Conservation (phyloP, 345 rosid genomes). For the Geranium brycei region DNA sequence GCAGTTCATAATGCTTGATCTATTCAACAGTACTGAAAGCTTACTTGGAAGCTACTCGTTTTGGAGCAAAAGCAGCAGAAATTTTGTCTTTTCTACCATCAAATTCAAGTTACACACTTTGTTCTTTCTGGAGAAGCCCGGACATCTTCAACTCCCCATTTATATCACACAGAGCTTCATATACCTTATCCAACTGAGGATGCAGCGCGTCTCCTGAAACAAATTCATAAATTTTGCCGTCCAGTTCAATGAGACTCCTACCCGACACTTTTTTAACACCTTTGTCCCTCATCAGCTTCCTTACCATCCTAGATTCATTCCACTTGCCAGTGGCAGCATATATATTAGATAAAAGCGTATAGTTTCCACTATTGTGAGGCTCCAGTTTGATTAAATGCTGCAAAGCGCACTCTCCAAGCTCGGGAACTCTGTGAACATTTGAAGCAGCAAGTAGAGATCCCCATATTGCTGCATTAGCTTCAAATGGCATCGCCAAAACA, state of each 20-base stretch:
- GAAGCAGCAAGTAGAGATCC: slow-evolving; percentile 73
- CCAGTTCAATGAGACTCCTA: slow-evolving; percentile 51
- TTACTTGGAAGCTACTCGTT: not conserved
- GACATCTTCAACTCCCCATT: slow-evolving; percentile 23
- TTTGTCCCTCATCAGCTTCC: slow-evolving; percentile 48
- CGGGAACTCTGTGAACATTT: slow-evolving; percentile 36
- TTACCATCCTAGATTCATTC: slow-evolving; percentile 42
- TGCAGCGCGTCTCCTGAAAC: slow-evolving; percentile 39
- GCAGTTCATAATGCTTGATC: not conserved
- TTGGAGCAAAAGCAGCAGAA: not conserved
- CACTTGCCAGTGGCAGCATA: slow-evolving; percentile 49
- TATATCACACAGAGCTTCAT: slow-evolving; percentile 25
- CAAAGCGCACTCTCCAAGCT: slow-evolving; percentile 50
- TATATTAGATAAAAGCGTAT: slow-evolving; percentile 44
- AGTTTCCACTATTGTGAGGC: slow-evolving; percentile 71
- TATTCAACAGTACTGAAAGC: not conserved
- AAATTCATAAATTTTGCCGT: slow-evolving; percentile 34
- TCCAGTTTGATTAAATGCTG: slow-evolving; percentile 42
- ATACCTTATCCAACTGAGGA: slow-evolving; percentile 26
- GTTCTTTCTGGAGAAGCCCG: slow-evolving; percentile 10
- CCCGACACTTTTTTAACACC: slow-evolving; percentile 55
- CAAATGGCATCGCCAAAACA: slow-evolving; percentile 41
- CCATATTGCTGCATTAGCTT: slow-evolving; percentile 64
- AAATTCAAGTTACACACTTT: not conserved
- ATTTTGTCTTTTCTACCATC: not conserved